A percentile compares a stretch with the other conserved stretches of the same genome.
phyloP scores from a whole-genome alignment of 305 asterid species.

The Rubia peregrina region DNA sequence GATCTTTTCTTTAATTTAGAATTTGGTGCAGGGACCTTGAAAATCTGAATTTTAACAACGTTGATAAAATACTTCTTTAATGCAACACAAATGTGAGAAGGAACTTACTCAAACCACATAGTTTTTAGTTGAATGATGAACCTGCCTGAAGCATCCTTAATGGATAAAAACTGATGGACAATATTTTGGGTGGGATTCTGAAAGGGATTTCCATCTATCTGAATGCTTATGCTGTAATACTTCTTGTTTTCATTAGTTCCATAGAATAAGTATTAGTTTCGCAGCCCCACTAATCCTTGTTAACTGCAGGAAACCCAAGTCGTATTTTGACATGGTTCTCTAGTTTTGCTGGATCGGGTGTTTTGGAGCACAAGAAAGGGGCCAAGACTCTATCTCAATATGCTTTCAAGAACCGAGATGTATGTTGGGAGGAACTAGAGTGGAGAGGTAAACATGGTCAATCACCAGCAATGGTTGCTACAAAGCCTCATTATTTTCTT shows the following conservation, averaged over 20 bases:
- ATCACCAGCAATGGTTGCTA: constrained; percentile 99
- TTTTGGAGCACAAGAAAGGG: constrained; percentile 69
- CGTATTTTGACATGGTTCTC: constrained; percentile 88
- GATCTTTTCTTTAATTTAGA: neutral
- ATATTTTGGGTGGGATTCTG: neutral
- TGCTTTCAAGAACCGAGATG: constrained; percentile 90
- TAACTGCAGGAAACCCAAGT: constrained; percentile 60
- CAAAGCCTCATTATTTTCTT: constrained; percentile 97
- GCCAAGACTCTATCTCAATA: constrained; percentile 86
- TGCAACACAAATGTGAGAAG: neutral
- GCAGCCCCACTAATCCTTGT: neutral
- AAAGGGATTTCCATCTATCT: neutral
- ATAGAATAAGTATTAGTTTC: neutral
- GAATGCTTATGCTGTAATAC: neutral
- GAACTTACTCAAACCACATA: neutral
- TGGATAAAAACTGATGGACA: neutral
- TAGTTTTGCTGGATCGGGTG: constrained; percentile 49
- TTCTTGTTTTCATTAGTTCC: neutral
- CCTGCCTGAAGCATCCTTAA: neutral
- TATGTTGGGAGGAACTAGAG: constrained; percentile 98
- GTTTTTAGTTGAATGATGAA: neutral
- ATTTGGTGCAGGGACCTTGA: neutral
- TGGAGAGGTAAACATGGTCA: constrained; percentile 99
- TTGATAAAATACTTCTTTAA: neutral
- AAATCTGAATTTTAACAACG: neutral